Conservation (phyloP, 331 rosid genomes). For the Malus hybrid region DNA sequence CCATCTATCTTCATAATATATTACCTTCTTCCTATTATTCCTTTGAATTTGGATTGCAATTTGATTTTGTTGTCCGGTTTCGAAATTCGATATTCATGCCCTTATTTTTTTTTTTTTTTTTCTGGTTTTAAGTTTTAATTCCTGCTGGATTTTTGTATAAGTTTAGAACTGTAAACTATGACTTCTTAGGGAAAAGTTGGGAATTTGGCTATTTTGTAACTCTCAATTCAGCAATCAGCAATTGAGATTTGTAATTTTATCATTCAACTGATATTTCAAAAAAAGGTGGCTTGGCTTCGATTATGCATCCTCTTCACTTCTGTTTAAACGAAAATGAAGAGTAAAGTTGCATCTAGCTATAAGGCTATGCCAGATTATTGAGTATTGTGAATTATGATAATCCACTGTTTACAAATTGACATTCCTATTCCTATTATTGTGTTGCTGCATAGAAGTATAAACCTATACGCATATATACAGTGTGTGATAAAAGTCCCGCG, state of each 20-base stretch:
- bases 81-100: background rate
- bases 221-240: background rate
- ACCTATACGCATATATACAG: too few relatives aligned
- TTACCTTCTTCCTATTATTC: background rate
- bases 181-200: background rate
- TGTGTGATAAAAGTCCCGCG: too few relatives aligned
- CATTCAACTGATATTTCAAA: too few relatives aligned
- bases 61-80: background rate
- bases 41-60: background rate
- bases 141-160: background rate
- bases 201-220: too few relatives aligned
- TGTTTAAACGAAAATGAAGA: background rate
- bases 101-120: background rate
- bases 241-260: background rate
- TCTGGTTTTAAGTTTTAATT: background rate
- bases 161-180: too few relatives aligned
- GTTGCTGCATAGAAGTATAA: background rate
- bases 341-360: too few relatives aligned
- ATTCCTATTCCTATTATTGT: background rate
- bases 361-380: background rate
- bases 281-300: background rate
- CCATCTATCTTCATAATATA: background rate
- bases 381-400: too few relatives aligned
- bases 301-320: background rate
- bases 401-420: background rate